A percentile compares a stretch with the other conserved stretches of the same genome.
Conservation (phyloP, 306 rosid species). For the Prunus armeniaca region DNA sequence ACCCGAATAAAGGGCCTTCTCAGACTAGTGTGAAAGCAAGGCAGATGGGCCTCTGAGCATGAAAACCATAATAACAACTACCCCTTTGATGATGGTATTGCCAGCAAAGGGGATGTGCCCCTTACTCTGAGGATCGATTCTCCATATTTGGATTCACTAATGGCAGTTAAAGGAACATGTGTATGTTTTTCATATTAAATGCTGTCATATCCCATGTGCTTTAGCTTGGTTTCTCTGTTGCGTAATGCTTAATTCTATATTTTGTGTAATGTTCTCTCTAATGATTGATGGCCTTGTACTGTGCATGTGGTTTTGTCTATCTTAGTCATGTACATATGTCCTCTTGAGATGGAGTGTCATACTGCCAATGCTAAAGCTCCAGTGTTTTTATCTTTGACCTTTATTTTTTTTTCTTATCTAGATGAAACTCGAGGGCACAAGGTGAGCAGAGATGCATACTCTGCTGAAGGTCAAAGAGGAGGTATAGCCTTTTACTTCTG, state of each 20-base stretch:
- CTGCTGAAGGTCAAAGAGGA: constrained; percentile 67
- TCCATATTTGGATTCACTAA: background rate
- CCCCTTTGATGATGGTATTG: background rate
- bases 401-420: constrained; percentile 14
- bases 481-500: constrained; percentile 42
- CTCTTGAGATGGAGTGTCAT: constrained; percentile 4
- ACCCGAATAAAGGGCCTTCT: background rate
- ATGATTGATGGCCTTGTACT: background rate
- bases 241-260: background rate
- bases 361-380: constrained; percentile 23
- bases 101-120: background rate
- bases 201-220: background rate
- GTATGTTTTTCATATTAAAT: background rate
- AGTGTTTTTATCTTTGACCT: constrained; percentile 1
- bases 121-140: background rate
- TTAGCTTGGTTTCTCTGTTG: background rate
- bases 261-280: background rate
- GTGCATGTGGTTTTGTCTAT: background rate
- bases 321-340: background rate
- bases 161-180: background rate
- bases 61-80: background rate
- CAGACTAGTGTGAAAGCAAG: background rate
- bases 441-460: constrained; percentile 54
- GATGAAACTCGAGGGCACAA: constrained; percentile 69
- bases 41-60: background rate